Percentiles rank a stretch among this genome's conserved stretches.
Evolutionary conservation across 495 filamentous ascomycete species (phyloP).

Genomic region (Neurospora sp.): DNA sequence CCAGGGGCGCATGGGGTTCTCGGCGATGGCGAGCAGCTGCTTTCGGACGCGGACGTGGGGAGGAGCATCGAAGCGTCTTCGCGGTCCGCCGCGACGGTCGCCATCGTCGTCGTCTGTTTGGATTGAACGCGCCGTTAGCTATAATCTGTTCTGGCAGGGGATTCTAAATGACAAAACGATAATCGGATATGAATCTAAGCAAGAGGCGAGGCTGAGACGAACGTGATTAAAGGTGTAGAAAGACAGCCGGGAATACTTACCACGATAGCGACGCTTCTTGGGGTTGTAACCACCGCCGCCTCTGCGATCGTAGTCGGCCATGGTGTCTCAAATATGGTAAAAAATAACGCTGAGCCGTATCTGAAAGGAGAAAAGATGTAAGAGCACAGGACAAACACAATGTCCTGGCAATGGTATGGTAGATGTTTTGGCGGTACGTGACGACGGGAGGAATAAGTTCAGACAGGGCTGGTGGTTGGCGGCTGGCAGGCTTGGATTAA

Average conservation of each 20-base stretch:
- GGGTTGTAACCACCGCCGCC: slow-evolving; percentile 50
- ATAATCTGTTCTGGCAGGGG: not conserved
- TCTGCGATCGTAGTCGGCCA: slow-evolving; percentile 70
- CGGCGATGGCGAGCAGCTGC: slow-evolving; percentile 73
- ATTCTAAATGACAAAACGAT: not conserved
- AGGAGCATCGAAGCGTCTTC: slow-evolving; percentile 73
- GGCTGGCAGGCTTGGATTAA: not conserved
- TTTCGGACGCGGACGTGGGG: slow-evolving; percentile 64
- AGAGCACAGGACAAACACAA: not conserved
- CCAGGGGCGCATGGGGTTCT: slow-evolving; percentile 69
- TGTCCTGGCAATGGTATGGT: not conserved
- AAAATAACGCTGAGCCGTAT: not conserved
- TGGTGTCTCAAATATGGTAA: slow-evolving; percentile 19
- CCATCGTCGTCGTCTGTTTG: slow-evolving; percentile 51
- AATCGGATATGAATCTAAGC: not conserved
- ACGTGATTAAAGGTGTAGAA: not conserved
- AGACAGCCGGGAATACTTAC: slow-evolving; percentile 20
- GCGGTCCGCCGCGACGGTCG: slow-evolving; percentile 59
- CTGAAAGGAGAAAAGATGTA: not conserved
- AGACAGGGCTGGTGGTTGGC: not conserved
- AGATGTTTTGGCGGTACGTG: not conserved
- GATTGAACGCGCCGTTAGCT: not conserved
- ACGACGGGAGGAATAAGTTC: not conserved
- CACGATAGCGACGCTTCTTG: slow-evolving; percentile 49
- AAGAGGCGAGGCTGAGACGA: not conserved